These are phyloP conservation scores for Yamadazyma endophytica DNA, from an alignment of 805 yeast genomes.

Conservation along the genomic window DNA sequence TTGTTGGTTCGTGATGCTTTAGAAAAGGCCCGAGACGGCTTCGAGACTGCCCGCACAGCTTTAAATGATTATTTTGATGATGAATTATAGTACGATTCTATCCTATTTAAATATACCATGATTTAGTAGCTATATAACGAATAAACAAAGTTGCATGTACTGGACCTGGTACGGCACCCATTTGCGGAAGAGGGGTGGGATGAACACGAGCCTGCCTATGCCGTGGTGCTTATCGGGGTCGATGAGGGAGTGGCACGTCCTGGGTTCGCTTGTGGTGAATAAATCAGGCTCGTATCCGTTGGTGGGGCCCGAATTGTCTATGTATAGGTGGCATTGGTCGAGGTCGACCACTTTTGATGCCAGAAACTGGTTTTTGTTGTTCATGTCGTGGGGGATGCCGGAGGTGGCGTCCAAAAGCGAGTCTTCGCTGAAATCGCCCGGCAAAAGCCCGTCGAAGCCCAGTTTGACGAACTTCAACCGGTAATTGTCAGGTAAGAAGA, in stretches of 20 bases:
- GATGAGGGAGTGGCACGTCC: constrained; percentile 48
- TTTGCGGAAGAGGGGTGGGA: constrained; percentile 35
- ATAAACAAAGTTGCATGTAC: constrained; percentile 50
- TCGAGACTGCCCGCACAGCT: constrained; percentile 45
- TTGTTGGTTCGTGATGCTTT: constrained; percentile 50
- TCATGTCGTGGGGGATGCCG: constrained; percentile 60
- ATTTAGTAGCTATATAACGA: neutral
- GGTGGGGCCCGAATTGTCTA: constrained; percentile 47
- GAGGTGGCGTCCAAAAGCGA: constrained; percentile 32
- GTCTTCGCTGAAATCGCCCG: constrained; percentile 73
- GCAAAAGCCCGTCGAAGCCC: constrained; percentile 83
- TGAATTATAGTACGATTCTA: constrained; percentile 9
- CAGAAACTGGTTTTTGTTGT: constrained; percentile 68
- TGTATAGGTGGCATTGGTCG: constrained; percentile 59
- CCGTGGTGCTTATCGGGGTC: constrained; percentile 53
- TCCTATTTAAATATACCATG: neutral
- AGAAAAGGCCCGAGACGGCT: constrained; percentile 47
- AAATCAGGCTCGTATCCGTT: constrained; percentile 40
- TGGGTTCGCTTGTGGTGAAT: constrained; percentile 39
- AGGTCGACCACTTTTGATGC: constrained; percentile 48
- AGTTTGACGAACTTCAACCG: constrained; percentile 67
- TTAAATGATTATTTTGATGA: constrained; percentile 50
- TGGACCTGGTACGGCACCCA: constrained; percentile 31
- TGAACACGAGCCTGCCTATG: constrained; percentile 49
- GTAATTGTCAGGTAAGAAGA: constrained; percentile 63